Evolutionary conservation across 2,329 filamentous ascomycete species (phyloP), one percentile per base, ranked within the genome.

Genomic region (Alternaria dauci): DNA sequence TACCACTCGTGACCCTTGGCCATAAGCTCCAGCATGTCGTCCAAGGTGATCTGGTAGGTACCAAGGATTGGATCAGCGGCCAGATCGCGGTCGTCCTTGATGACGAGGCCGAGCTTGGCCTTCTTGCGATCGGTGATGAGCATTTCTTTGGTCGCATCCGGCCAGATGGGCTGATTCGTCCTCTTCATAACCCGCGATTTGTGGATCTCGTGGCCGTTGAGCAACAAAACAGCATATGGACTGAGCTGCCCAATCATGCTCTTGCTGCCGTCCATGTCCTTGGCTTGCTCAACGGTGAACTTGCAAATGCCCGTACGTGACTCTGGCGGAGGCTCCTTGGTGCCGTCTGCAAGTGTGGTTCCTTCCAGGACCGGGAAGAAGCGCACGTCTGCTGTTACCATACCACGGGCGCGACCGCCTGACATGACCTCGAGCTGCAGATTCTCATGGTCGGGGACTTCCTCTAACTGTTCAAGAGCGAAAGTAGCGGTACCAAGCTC

Each of bases 1-100:
- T 94, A 99, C 95, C 95, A 99, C 70, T 98, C 93, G 71, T 97
- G 92, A 42, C 95, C 94, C 80, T 96, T 95, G 47, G 89, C 89
- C 87, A 92, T 96, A 76, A 94, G 86, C 57, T 94, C 92, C 26
- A 98, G 82, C 87, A 99, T 91, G 71, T 98, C 94, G 65, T 96
- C 92, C 26, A 99, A 84, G 80, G 94, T 96, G 80, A 99, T 96
- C 78, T 98, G 93, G 78, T 97, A 97, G 26, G 89, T 94, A 61
- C 94, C 95, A 23, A 99, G 82, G 34, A 94, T 86, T 50, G 93
- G 93, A 77, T 99, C 94, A 14, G 89, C 84, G 8, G 88, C 83
- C 56, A 99, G 81, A 55, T 97, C 94, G 64, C 94, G 90, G 69
- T 98, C 94, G 74, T 99, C 95, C 81, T 97, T 99, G 85, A 99